These are phyloP conservation scores for Pyronema domesticum DNA, from an alignment of 495 filamentous ascomycete genomes.

Conservation along the genomic window DNA sequence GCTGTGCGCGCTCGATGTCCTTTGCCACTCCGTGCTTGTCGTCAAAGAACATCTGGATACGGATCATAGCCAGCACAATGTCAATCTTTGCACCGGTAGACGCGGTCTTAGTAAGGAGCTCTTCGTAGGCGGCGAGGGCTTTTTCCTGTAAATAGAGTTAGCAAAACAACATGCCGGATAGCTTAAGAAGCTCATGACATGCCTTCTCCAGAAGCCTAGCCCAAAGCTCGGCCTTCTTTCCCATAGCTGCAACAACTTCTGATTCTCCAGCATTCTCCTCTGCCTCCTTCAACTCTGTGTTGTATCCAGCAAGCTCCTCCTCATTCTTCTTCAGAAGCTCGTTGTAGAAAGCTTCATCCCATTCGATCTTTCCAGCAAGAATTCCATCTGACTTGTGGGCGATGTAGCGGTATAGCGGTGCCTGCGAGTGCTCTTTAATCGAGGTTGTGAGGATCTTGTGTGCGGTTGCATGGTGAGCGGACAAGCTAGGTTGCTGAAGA, in stretches of 20 bases:
- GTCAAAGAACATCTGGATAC: slow-evolving; percentile 86
- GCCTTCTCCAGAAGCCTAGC: slow-evolving; percentile 92
- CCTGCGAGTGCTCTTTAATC: slow-evolving; percentile 88
- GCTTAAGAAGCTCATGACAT: slow-evolving; percentile 18
- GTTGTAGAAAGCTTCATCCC: slow-evolving; percentile 82
- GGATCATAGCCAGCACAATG: slow-evolving; percentile 84
- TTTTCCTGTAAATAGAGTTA: slow-evolving; percentile 48
- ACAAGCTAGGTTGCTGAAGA: slow-evolving; percentile 71
- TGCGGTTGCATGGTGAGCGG: slow-evolving; percentile 47
- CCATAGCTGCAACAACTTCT: slow-evolving; percentile 77
- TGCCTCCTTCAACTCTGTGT: slow-evolving; percentile 91
- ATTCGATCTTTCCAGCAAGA: slow-evolving; percentile 39
- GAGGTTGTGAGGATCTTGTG: slow-evolving; percentile 79
- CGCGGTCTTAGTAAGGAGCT: slow-evolving; percentile 80
- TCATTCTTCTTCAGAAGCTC: slow-evolving; percentile 73
- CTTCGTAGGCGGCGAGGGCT: slow-evolving; percentile 78
- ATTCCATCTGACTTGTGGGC: slow-evolving; percentile 88
- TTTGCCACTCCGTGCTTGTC: slow-evolving; percentile 83
- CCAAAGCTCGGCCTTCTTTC: slow-evolving; percentile 91
- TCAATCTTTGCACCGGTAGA: slow-evolving; percentile 94
- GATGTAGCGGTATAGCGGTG: slow-evolving; percentile 84
- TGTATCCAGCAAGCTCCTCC: slow-evolving; percentile 71
- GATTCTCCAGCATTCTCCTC: slow-evolving; percentile 90
- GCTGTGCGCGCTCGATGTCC: slow-evolving; percentile 72
- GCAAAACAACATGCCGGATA: neutral